Conservation (phyloP, 441 rosid genomes). For the Erodium moschatum region DNA sequence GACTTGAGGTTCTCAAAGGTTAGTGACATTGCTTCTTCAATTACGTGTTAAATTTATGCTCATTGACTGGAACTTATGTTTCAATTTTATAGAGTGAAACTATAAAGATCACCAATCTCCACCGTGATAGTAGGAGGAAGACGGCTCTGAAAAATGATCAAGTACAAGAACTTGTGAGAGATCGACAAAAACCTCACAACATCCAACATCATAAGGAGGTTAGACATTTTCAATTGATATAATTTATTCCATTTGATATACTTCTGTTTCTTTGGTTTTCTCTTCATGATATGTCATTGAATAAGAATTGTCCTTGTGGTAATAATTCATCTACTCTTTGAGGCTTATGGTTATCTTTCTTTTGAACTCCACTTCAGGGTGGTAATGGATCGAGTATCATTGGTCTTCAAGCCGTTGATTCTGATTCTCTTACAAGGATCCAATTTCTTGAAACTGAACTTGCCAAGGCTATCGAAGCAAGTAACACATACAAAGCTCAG, state of each 20-base stretch:
- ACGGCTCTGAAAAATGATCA: conserved; percentile 5
- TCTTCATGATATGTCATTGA: neutral
- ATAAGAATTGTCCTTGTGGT: neutral
- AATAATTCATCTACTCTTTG: neutral
- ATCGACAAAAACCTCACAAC: conserved; percentile 6
- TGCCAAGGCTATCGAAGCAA: conserved; percentile 28
- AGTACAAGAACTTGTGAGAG: conserved; percentile 14
- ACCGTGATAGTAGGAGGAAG: conserved; percentile 13
- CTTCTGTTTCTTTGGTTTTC: conserved; percentile 2
- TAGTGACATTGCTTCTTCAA: conserved; percentile 2
- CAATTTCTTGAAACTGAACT: conserved; percentile 34
- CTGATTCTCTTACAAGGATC: conserved; percentile 33
- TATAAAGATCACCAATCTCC: conserved; percentile 1
- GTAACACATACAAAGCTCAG: conserved; percentile 26
- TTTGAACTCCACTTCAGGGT: conserved; percentile 20
- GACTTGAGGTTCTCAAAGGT: conserved; percentile 18
- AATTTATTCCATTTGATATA: neutral
- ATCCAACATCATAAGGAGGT: conserved; percentile 21
- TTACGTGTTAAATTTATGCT: neutral
- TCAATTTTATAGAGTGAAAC: conserved; percentile 10
- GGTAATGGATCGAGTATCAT: conserved; percentile 14
- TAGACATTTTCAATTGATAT: conserved; percentile 2
- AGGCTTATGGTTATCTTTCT: neutral
- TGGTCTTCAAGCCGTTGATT: conserved; percentile 10
- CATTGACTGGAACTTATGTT: neutral